These are phyloP conservation scores for Clarkia xantiana DNA, from an alignment of 345 rosid genomes.

Conservation along the genomic window DNA sequence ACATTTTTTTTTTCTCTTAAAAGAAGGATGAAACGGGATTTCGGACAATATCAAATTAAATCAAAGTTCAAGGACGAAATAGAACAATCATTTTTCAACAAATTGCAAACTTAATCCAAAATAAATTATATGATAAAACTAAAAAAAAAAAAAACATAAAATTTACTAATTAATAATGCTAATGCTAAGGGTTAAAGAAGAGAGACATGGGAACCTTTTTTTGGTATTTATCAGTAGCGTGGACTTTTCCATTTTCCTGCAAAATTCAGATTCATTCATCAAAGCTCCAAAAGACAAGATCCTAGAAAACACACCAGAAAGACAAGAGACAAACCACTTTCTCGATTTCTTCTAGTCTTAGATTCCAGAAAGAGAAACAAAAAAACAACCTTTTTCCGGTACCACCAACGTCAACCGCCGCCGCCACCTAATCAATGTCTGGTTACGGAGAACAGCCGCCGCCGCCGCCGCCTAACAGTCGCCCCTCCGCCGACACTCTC, in stretches of 20 bases:
- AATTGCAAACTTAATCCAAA: too few relatives aligned
- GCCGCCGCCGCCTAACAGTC: slow-evolving; percentile 32
- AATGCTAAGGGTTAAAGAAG: background rate
- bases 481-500: slow-evolving; percentile 37
- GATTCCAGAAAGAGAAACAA: background rate
- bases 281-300: background rate
- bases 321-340: background rate
- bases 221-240: slow-evolving; percentile 14
- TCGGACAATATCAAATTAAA: too few relatives aligned
- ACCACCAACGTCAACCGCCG: slow-evolving; percentile 1
- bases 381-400: slow-evolving; percentile 1
- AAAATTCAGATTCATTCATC: slow-evolving; percentile 27
- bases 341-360: too few relatives aligned
- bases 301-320: background rate
- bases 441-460: slow-evolving; percentile 28
- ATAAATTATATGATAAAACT: too few relatives aligned
- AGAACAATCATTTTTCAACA: too few relatives aligned
- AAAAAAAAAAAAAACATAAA: too few relatives aligned
- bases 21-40: too few relatives aligned
- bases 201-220: background rate
- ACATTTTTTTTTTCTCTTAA: too few relatives aligned
- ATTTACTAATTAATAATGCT: too few relatives aligned
- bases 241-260: slow-evolving; percentile 19
- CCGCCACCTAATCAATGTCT: background rate
- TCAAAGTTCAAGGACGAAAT: too few relatives aligned